Conservation (phyloP, 108 stramenopile genomes). For the Discostella stelligeroides region DNA sequence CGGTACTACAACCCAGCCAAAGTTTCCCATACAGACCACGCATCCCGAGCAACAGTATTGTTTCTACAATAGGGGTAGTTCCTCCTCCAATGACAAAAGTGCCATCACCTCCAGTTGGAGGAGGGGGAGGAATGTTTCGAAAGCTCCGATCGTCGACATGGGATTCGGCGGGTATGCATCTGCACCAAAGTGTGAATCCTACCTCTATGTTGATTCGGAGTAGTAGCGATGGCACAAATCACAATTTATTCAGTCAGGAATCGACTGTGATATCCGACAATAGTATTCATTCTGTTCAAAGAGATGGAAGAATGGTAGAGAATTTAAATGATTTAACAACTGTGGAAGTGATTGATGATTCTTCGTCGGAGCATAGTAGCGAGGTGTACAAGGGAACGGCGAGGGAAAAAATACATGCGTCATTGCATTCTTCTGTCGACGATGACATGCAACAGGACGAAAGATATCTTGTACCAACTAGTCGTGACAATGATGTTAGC, state of each 20-base stretch:
- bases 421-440: not conserved
- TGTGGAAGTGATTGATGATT: too few species aligned
- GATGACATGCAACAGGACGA: not conserved
- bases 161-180: not conserved
- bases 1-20: not conserved
- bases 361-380: too few species aligned
- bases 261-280: too few species aligned
- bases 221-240: not conserved
- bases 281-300: too few species aligned
- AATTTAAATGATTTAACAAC: too few species aligned
- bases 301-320: too few species aligned
- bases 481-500: not conserved
- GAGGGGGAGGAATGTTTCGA: too few species aligned
- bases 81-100: not conserved
- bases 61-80: not conserved
- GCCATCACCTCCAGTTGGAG: too few species aligned
- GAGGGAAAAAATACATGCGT: too few species aligned
- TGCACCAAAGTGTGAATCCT: too few species aligned
- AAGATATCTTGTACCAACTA: not conserved
- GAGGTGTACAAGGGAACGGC: too few species aligned
- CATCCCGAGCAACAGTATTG: too few species aligned
- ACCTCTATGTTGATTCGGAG: not conserved
- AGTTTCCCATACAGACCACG: not conserved
- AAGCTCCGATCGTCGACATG: not conserved
- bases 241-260: not conserved